phyloP scores from a whole-genome alignment of 495 filamentous ascomycete genomes.

The Pyronema omphalodes region DNA sequence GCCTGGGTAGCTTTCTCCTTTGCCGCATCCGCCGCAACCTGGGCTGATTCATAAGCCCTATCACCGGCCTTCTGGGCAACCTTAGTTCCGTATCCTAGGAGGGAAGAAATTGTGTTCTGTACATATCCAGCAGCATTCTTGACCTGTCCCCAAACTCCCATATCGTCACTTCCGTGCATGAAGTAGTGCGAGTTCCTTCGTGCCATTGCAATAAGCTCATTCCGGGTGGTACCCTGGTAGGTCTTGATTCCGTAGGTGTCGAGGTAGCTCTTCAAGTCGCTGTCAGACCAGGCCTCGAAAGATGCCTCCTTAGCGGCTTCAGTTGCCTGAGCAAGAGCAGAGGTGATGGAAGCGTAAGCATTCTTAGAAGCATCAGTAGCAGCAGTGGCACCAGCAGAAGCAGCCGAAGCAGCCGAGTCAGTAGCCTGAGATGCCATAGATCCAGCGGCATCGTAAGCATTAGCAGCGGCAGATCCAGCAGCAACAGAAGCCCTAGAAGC shows the following conservation, averaged over 20 bases:
- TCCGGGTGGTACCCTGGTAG: constrained; percentile 49
- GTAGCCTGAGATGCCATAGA: constrained; percentile 34
- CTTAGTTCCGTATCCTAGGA: constrained; percentile 45
- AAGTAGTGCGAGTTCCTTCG: constrained; percentile 40
- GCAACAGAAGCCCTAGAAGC: constrained; percentile 52
- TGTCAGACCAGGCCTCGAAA: constrained; percentile 68
- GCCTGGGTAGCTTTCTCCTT: constrained; percentile 14
- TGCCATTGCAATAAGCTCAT: constrained; percentile 42
- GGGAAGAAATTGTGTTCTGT: constrained; percentile 35
- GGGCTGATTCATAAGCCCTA: constrained; percentile 13
- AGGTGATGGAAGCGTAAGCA: constrained; percentile 56
- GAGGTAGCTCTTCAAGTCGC: constrained; percentile 63
- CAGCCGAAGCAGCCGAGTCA: constrained; percentile 29
- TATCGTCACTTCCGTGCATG: constrained; percentile 39
- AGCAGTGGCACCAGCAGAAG: constrained; percentile 40
- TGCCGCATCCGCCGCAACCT: constrained; percentile 9
- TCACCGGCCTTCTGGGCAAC: constrained; percentile 35
- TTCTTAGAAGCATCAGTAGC: constrained; percentile 34
- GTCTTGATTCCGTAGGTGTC: constrained; percentile 62
- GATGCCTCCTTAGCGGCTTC: constrained; percentile 46
- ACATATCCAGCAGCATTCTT: constrained; percentile 27
- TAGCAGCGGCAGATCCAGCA: constrained; percentile 25
- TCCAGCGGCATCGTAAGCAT: constrained; percentile 39
- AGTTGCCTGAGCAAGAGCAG: constrained; percentile 50
- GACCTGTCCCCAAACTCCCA: constrained; percentile 41